These are phyloP conservation scores for Lepiota brunneoincarnata DNA, from an alignment of 768 basidiomycete genomes.

Conservation along the genomic window DNA sequence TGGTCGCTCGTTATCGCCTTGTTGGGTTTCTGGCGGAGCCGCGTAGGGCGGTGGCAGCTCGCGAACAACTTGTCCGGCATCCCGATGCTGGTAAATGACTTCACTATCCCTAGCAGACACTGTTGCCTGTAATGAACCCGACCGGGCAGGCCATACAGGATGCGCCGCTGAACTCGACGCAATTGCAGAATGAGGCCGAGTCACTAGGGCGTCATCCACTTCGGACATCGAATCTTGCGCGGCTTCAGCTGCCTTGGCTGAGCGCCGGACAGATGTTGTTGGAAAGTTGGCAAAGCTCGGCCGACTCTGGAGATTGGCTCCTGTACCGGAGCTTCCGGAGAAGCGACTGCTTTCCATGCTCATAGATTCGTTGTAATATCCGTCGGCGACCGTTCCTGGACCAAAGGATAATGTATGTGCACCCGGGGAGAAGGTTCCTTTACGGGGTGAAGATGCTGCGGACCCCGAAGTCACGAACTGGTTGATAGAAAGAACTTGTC, in stretches of 20 bases:
- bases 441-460: slow-evolving; percentile 5
- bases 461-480: slow-evolving; percentile 7
- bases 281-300: slow-evolving; percentile 16
- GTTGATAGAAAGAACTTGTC: slow-evolving; percentile 17
- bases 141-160: slow-evolving; percentile 4
- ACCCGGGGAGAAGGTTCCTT: neutral
- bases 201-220: neutral
- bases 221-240: slow-evolving; percentile 9
- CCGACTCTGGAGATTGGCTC: neutral
- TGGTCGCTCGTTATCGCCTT: neutral
- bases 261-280: slow-evolving; percentile 12
- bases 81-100: slow-evolving; percentile 38
- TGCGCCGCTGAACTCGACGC: neutral
- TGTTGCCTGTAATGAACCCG: slow-evolving; percentile 5
- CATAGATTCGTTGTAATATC: neutral
- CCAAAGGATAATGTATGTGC: neutral
- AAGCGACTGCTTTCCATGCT: neutral
- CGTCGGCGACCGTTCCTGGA: neutral
- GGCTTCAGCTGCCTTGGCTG: slow-evolving; percentile 19
- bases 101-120: slow-evolving; percentile 19
- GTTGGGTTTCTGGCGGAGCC: slow-evolving; percentile 14
- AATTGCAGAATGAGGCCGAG: neutral
- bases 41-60: slow-evolving; percentile 40
- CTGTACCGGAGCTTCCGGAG: neutral
- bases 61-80: slow-evolving; percentile 32